A percentile compares a stretch with the other conserved stretches of the same genome.
Conservation (phyloP, 768 basidiomycete genomes). For the Gymnopilus junonius region DNA sequence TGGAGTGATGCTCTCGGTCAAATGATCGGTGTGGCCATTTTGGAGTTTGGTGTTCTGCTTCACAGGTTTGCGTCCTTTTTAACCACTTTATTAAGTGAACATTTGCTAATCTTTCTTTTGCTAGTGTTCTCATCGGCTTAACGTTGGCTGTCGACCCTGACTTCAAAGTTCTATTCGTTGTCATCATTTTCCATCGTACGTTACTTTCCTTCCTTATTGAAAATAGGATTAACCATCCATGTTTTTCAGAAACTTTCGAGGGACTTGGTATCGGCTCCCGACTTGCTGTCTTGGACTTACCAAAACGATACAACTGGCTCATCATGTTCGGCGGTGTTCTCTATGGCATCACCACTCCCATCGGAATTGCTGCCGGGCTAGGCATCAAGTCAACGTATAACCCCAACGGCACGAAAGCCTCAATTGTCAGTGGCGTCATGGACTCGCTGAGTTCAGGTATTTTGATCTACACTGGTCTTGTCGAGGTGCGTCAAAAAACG, state of each 20-base stretch:
- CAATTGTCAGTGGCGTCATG: slow-evolving; percentile 80
- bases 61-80: slow-evolving; percentile 54
- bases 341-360: slow-evolving; percentile 79
- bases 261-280: slow-evolving; percentile 93
- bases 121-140: slow-evolving; percentile 80
- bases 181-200: slow-evolving; percentile 90
- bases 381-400: slow-evolving; percentile 80
- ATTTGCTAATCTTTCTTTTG: neutral
- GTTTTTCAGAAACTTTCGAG: slow-evolving; percentile 92
- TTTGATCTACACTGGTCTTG: slow-evolving; percentile 82
- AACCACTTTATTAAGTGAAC: neutral
- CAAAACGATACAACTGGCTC: slow-evolving; percentile 53
- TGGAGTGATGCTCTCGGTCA: slow-evolving; percentile 53
- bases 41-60: slow-evolving; percentile 91
- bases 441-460: slow-evolving; percentile 88
- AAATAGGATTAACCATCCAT: no score
- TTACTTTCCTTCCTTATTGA: no score
- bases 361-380: slow-evolving; percentile 86
- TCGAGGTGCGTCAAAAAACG: slow-evolving; percentile 77
- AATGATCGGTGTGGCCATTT: slow-evolving; percentile 82
- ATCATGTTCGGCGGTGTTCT: slow-evolving; percentile 61
- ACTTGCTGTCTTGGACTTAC: slow-evolving; percentile 71
- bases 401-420: slow-evolving; percentile 71
- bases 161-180: slow-evolving; percentile 84
- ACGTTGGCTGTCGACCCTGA: slow-evolving; percentile 82